These are phyloP conservation scores for Suillus occidentalis DNA, from an alignment of 768 basidiomycete genomes.

Conservation along the genomic window DNA sequence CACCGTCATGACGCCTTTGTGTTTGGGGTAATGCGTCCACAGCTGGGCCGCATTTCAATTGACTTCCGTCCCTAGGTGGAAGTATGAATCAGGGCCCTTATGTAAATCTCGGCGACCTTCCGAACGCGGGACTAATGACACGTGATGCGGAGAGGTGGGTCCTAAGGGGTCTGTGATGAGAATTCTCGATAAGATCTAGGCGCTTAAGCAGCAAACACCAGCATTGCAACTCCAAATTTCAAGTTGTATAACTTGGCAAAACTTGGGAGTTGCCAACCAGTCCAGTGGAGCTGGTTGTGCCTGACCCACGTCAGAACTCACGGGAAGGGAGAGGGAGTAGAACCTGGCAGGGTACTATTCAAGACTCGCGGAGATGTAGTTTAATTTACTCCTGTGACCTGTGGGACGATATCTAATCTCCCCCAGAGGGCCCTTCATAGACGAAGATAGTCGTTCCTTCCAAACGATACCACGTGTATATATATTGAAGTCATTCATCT, in stretches of 20 bases:
- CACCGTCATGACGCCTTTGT: background rate
- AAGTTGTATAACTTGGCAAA: too few species aligned
- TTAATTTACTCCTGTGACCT: background rate
- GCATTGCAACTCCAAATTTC: too few species aligned
- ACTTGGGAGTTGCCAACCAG: too few species aligned
- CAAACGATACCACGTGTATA: background rate
- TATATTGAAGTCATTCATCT: background rate
- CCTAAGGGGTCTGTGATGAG: background rate
- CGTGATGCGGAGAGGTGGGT: background rate
- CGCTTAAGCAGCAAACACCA: too few species aligned
- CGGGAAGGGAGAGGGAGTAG: too few species aligned
- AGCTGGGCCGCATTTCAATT: background rate
- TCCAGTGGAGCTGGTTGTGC: too few species aligned
- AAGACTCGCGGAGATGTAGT: too few species aligned
- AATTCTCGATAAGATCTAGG: background rate
- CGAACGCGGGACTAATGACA: background rate
- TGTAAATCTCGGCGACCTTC: background rate
- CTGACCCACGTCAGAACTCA: too few species aligned
- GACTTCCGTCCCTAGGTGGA: too few species aligned
- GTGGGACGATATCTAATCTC: background rate
- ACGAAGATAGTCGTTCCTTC: background rate
- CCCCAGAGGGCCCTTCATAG: background rate
- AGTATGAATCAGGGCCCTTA: background rate
- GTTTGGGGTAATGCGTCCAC: background rate
- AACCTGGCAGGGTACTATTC: too few species aligned